A percentile compares a stretch with the other conserved stretches of the same genome.
Conservation (phyloP, 441 rosid genomes). For the Populus tomentosa region DNA sequence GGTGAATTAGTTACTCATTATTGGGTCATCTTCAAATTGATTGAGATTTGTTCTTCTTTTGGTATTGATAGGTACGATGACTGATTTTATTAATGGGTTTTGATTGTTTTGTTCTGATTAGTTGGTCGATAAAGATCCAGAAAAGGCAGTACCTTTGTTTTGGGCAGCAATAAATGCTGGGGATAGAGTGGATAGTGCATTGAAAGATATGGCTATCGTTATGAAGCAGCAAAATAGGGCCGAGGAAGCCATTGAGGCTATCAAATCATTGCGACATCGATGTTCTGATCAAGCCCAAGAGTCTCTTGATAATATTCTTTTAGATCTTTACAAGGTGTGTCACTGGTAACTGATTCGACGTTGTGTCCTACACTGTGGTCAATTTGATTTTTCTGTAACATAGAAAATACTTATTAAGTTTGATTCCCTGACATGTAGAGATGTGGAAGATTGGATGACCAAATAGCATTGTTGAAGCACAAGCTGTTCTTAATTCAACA, state of each 20-base stretch:
- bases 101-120: slow-evolving; percentile 21
- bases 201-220: slow-evolving; percentile 93
- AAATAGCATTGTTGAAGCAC: slow-evolving; percentile 62
- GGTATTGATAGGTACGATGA: background rate
- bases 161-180: slow-evolving; percentile 94
- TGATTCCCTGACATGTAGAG: slow-evolving; percentile 40
- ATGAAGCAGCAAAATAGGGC: slow-evolving; percentile 95
- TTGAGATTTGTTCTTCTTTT: background rate
- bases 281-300: slow-evolving; percentile 96
- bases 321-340: slow-evolving; percentile 84
- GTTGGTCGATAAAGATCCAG: slow-evolving; percentile 93
- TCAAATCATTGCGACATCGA: slow-evolving; percentile 59
- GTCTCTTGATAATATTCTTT: slow-evolving; percentile 79
- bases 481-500: slow-evolving; percentile 76
- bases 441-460: slow-evolving; percentile 92
- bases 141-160: slow-evolving; percentile 78
- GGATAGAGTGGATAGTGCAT: slow-evolving; percentile 88
- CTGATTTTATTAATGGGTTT: slow-evolving; percentile 12
- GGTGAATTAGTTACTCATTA: slow-evolving; percentile 32
- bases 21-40: slow-evolving; percentile 3
- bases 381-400: background rate
- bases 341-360: background rate
- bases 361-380: background rate
- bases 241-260: slow-evolving; percentile 94
- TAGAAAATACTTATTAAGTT: background rate